Conservation (phyloP, 1,139 yeast species). For the Arxiozyma bovina region DNA sequence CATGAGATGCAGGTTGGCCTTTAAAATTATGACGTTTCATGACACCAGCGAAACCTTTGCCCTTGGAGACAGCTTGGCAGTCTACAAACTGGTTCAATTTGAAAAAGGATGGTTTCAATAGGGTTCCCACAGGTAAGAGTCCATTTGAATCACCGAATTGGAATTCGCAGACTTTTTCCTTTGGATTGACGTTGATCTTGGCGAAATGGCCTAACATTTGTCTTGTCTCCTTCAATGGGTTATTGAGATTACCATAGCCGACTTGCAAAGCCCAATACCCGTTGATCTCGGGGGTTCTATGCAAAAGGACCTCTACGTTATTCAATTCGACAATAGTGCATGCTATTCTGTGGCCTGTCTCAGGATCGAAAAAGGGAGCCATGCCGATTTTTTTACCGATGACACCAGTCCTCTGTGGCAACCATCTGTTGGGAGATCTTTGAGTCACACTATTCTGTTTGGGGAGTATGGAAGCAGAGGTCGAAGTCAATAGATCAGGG, state of each 20-base stretch:
- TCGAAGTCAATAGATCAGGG: not conserved
- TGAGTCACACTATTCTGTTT: not conserved
- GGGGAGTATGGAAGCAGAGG: not conserved
- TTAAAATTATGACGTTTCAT: conserved; percentile 92
- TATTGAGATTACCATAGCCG: conserved; percentile 65
- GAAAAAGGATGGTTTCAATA: conserved; percentile 75
- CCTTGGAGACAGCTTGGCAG: conserved; percentile 69
- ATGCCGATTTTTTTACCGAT: conserved; percentile 81
- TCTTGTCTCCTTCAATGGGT: conserved; percentile 52
- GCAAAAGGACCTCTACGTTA: conserved; percentile 74
- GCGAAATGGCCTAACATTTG: conserved; percentile 72
- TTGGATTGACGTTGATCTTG: conserved; percentile 78
- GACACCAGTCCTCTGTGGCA: conserved; percentile 73
- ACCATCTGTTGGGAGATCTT: conserved; percentile 42
- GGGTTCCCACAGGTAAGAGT: conserved; percentile 68
- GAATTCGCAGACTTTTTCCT: conserved; percentile 65
- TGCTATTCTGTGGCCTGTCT: conserved; percentile 58
- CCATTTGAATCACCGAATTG: conserved; percentile 60
- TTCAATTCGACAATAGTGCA: conserved; percentile 85
- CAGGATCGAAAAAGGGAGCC: conserved; percentile 70
- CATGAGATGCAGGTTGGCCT: conserved; percentile 91
- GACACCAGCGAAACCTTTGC: conserved; percentile 97
- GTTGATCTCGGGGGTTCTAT: conserved; percentile 56
- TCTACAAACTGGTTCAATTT: conserved; percentile 79
- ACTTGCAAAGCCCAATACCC: conserved; percentile 83